These are phyloP conservation scores for Ceratocystis huliohia DNA, from an alignment of 2,329 filamentous ascomycete species.

Conservation along the genomic window DNA sequence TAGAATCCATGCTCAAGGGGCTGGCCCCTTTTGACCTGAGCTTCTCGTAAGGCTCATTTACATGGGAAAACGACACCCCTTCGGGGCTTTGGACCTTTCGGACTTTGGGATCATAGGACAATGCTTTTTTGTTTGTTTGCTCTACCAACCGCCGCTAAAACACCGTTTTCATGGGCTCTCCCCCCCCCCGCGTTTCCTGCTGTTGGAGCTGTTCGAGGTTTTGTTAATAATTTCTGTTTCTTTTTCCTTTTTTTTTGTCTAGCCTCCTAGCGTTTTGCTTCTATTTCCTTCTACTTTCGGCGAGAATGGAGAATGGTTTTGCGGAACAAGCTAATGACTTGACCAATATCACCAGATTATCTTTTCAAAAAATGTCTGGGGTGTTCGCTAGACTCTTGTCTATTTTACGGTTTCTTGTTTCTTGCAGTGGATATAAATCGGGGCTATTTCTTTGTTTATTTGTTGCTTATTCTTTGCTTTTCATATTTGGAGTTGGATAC, in stretches of 20 bases:
- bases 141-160: background rate
- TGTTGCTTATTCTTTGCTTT: background rate
- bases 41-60: background rate
- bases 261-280: background rate
- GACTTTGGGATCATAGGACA: background rate
- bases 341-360: constrained; percentile 1
- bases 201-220: background rate
- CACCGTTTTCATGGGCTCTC: background rate
- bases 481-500: background rate
- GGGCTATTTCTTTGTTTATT: background rate
- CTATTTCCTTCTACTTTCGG: background rate
- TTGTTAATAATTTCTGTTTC: background rate
- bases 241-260: background rate
- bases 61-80: background rate
- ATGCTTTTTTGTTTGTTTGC: constrained; percentile 1
- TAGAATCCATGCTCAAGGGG: constrained; percentile 5
- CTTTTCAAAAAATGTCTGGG: background rate
- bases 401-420: background rate
- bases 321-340: background rate
- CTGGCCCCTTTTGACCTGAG: constrained; percentile 9
- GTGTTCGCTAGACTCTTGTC: background rate
- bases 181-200: background rate
- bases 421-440: constrained; percentile 2
- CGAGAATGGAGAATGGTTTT: background rate
- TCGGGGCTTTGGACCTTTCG: background rate